A percentile compares a stretch with the other conserved stretches of the same genome.
These are phyloP conservation scores for Sonneratia caseolaris DNA, from an alignment of 345 rosid species.

Conservation along the genomic window DNA sequence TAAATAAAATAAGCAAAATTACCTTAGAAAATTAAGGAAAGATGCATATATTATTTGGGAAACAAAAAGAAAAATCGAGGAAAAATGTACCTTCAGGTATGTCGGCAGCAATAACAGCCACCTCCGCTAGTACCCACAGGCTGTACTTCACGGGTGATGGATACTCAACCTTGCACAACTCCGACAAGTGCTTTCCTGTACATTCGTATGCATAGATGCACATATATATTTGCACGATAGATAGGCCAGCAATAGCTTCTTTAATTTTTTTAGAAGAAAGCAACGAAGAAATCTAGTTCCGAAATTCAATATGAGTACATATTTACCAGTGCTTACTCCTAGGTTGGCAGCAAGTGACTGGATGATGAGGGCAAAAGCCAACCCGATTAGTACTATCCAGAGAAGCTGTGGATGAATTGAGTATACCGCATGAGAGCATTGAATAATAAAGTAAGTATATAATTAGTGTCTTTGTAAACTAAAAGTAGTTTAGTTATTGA, in stretches of 20 bases:
- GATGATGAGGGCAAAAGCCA: slow-evolving; percentile 56
- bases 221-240: background rate
- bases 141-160: slow-evolving; percentile 35
- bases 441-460: too few species aligned
- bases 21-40: too few species aligned
- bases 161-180: slow-evolving; percentile 52
- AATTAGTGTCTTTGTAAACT: too few species aligned
- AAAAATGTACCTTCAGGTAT: slow-evolving; percentile 44
- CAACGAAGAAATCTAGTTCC: background rate
- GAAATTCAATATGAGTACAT: background rate
- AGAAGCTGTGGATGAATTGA: slow-evolving; percentile 27
- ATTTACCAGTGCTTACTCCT: slow-evolving; percentile 53
- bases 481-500: too few species aligned
- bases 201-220: background rate
- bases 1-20: too few species aligned
- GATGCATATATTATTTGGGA: too few species aligned
- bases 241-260: too few species aligned
- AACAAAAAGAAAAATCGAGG: background rate
- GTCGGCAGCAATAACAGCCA: slow-evolving; percentile 58
- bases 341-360: slow-evolving; percentile 70
- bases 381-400: slow-evolving; percentile 53
- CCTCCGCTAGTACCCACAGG: slow-evolving; percentile 51
- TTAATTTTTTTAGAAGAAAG: background rate
- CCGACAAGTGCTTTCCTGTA: slow-evolving; percentile 53
- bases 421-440: background rate